phyloP scores from a whole-genome alignment of 2,329 filamentous ascomycete species.

The Zasmidium angulare region DNA sequence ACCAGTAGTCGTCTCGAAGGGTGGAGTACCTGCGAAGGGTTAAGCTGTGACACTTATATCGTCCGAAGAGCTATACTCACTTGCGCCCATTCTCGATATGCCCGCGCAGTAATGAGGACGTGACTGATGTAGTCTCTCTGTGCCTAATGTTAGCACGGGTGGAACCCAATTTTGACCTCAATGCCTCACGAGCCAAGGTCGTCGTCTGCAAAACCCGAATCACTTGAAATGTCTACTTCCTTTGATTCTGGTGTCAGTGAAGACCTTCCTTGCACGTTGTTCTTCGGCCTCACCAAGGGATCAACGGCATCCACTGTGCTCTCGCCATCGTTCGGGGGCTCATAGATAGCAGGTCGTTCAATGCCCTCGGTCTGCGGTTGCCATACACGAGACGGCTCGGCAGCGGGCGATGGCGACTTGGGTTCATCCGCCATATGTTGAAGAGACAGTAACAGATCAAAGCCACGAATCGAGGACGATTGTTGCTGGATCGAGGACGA shows the following conservation, averaged over 20 bases:
- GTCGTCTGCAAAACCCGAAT: constrained; percentile 16
- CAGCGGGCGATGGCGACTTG: background rate
- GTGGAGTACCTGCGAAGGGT: constrained; percentile 9
- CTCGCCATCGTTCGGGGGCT: background rate
- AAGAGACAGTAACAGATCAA: background rate
- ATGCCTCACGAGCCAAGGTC: constrained; percentile 13
- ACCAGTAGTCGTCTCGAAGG: constrained; percentile 19
- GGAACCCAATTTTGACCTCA: background rate
- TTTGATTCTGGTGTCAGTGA: background rate
- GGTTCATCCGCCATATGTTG: background rate
- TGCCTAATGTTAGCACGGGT: background rate
- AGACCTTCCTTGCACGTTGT: background rate
- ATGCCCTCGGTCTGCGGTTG: background rate
- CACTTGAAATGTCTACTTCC: constrained; percentile 13
- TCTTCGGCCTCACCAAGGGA: background rate
- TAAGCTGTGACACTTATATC: background rate
- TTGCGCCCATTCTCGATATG: constrained; percentile 22
- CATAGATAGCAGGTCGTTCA: background rate
- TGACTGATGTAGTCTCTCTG: constrained; percentile 17
- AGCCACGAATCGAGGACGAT: background rate
- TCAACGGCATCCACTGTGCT: constrained; percentile 1
- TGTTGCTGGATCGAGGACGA: too few species aligned
- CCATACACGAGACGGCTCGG: background rate
- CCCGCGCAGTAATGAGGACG: constrained; percentile 14
- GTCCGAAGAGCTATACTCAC: constrained; percentile 7